phyloP scores from a whole-genome alignment of 78 protist species.

The Mantamonas sphyraenae region DNA sequence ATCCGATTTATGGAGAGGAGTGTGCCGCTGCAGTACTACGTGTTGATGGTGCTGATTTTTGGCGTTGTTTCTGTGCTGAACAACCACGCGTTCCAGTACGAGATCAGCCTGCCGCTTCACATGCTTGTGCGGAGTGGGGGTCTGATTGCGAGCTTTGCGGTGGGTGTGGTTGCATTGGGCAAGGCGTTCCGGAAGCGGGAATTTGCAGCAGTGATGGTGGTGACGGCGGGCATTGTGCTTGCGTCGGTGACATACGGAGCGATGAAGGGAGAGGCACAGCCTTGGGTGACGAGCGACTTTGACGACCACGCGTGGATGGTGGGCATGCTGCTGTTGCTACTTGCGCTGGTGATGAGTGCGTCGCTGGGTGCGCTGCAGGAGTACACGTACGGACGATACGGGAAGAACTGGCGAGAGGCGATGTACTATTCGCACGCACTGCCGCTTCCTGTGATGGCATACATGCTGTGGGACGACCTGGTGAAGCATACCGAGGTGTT shows the following conservation, averaged over 20 bases:
- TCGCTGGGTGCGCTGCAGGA: conserved; percentile 45
- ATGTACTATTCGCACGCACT: background rate
- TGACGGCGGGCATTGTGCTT: conserved; percentile 32
- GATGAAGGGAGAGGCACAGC: conserved; percentile 8
- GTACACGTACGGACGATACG: conserved; percentile 16
- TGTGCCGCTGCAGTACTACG: conserved; percentile 33
- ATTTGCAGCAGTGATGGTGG: conserved; percentile 23
- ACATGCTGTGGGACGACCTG: background rate
- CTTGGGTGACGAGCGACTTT: conserved; percentile 8
- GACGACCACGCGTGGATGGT: conserved; percentile 6
- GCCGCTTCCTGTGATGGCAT: background rate
- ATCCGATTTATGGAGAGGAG: conserved; percentile 17
- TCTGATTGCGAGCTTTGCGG: conserved; percentile 26
- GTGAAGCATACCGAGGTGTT: background rate
- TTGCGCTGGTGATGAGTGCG: conserved; percentile 41
- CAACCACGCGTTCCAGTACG: conserved; percentile 33
- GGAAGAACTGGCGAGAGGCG: conserved; percentile 20
- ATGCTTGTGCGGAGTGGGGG: conserved; percentile 48
- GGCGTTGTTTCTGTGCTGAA: conserved; percentile 25
- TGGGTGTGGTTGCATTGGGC: conserved; percentile 18
- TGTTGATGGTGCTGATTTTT: conserved; percentile 37
- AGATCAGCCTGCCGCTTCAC: conserved; percentile 47
- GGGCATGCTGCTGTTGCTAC: conserved; percentile 34
- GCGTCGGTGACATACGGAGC: conserved; percentile 10
- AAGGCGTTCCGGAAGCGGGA: conserved; percentile 20